These are phyloP conservation scores for Cladophialophora chaetospira DNA, from an alignment of 2,329 filamentous ascomycete genomes.

Conservation along the genomic window DNA sequence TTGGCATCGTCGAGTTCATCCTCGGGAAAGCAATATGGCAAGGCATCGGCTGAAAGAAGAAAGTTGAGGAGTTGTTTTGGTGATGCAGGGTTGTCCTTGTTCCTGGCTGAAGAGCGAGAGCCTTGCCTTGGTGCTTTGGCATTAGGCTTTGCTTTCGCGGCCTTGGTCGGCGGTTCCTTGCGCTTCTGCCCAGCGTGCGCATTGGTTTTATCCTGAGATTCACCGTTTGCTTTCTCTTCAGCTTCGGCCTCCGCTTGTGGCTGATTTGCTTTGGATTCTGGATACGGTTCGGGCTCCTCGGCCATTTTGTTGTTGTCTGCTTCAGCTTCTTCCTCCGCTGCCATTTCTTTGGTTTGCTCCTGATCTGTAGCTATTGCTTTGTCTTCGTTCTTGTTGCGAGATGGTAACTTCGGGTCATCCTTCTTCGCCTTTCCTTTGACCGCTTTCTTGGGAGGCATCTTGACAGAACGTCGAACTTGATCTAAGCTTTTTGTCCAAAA, in stretches of 20 bases:
- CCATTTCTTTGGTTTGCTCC: not conserved
- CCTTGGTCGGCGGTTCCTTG: slow-evolving; percentile 17
- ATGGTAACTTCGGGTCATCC: not conserved
- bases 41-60: slow-evolving; percentile 29
- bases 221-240: not conserved
- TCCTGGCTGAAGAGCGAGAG: slow-evolving; percentile 13
- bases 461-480: not conserved
- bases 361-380: not conserved
- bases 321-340: not conserved
- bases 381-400: not conserved
- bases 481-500: not conserved
- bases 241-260: not conserved
- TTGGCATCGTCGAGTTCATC: slow-evolving; percentile 31
- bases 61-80: slow-evolving; percentile 32
- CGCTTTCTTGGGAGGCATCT: not conserved
- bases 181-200: slow-evolving; percentile 25
- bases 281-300: not conserved
- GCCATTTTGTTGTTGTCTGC: not conserved
- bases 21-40: slow-evolving; percentile 31
- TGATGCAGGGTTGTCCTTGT: slow-evolving; percentile 4
- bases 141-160: slow-evolving; percentile 3
- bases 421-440: not conserved
- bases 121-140: slow-evolving; percentile 18
- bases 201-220: not conserved
- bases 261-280: not conserved